Evolutionary conservation across 2,329 filamentous ascomycete genomes (phyloP).

Genomic region (Fusarium sp.): DNA sequence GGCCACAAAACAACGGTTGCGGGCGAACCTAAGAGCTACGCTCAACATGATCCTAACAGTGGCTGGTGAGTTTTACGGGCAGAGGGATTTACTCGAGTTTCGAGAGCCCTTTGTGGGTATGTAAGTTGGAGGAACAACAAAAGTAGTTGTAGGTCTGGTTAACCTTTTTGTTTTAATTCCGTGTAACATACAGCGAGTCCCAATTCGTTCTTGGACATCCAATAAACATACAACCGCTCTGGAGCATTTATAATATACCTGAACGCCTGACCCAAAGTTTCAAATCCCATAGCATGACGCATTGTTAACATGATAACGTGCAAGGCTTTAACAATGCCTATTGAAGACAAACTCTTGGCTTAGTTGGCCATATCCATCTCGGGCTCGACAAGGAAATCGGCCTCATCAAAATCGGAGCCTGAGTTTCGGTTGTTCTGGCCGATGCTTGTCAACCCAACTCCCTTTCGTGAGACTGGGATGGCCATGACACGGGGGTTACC

Average conservation of each 20-base stretch:
- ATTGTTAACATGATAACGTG: conserved; percentile 23
- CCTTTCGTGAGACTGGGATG: conserved; percentile 59
- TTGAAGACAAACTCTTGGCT: neutral
- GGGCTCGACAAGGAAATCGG: conserved; percentile 72
- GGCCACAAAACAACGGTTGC: conserved; percentile 53
- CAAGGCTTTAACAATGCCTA: neutral
- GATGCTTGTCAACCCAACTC: conserved; percentile 34
- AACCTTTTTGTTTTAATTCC: conserved; percentile 32
- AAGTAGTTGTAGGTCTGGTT: conserved; percentile 24
- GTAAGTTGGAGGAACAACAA: conserved; percentile 46
- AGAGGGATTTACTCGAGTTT: conserved; percentile 85
- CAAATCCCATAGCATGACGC: conserved; percentile 26
- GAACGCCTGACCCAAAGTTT: conserved; percentile 43
- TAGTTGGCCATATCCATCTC: conserved; percentile 57
- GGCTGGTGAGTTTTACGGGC: conserved; percentile 89
- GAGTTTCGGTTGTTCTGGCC: conserved; percentile 65
- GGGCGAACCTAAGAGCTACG: conserved; percentile 75
- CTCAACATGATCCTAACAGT: conserved; percentile 94
- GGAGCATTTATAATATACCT: conserved; percentile 37
- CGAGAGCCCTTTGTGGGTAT: conserved; percentile 72
- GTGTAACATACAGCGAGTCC: conserved; percentile 32
- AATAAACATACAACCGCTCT: conserved; percentile 40
- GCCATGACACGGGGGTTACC: conserved; percentile 64
- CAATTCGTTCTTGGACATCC: conserved; percentile 17
- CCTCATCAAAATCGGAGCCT: conserved; percentile 76